Percentiles rank a stretch among this genome's conserved stretches.
Conservation (phyloP, 495 filamentous ascomycete genomes). For the Trichoderma asperelloides region DNA sequence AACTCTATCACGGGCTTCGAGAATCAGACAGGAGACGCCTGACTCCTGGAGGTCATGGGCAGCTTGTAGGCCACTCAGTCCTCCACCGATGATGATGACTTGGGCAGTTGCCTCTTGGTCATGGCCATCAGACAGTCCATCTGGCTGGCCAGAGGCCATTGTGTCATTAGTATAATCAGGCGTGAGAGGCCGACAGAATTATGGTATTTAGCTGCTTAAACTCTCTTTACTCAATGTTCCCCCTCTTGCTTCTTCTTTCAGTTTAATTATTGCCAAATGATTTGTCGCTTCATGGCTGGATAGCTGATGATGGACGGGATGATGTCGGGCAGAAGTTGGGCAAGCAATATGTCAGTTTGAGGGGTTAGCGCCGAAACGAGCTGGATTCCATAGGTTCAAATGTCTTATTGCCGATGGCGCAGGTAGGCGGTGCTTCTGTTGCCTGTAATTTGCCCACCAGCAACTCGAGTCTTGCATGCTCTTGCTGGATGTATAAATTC, state of each 20-base stretch:
- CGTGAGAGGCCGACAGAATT: neutral
- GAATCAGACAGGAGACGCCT: conserved; percentile 33
- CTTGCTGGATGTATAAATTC: too few relatives aligned
- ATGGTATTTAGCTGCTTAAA: neutral
- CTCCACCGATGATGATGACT: conserved; percentile 39
- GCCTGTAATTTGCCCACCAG: too few relatives aligned
- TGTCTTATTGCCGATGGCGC: too few relatives aligned
- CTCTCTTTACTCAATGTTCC: neutral
- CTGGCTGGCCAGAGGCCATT: neutral
- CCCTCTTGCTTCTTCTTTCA: neutral
- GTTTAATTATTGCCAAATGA: neutral
- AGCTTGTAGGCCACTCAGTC: conserved; percentile 39
- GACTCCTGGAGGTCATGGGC: conserved; percentile 30
- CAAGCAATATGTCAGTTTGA: neutral
- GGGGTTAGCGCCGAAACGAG: conserved; percentile 42
- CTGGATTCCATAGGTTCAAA: neutral
- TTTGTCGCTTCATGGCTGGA: too few relatives aligned
- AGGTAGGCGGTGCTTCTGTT: too few relatives aligned
- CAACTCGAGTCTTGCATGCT: too few relatives aligned
- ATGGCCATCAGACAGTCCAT: neutral
- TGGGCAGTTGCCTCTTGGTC: neutral
- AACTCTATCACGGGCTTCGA: conserved; percentile 43
- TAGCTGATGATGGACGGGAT: neutral
- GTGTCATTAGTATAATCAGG: neutral
- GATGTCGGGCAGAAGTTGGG: neutral